Base-by-base conservation (phyloP, 257 asterid species). In the Orobanche coerulescens region DNA sequence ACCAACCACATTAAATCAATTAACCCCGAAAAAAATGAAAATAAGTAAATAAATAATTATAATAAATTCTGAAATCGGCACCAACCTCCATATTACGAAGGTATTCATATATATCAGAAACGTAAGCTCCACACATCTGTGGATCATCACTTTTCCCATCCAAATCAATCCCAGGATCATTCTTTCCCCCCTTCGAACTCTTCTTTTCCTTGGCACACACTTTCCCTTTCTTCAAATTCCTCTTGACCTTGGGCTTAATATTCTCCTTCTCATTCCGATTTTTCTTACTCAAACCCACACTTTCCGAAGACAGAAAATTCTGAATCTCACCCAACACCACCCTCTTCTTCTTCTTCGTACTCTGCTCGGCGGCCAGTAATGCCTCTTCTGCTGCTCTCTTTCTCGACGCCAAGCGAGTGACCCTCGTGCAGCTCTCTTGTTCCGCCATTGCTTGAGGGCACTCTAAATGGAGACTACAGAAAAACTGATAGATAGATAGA, bases 251-350 rank as follows among this genome's bases (percentile, higher is more conserved):
- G 8, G 69, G 65, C 72, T 57, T 75, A 50, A 4, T 18, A 30
- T 67, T 71, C 61, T 48, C 46, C 72, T 61, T 70, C 66, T 22
- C 62, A 9, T 49, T 58, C 62, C 43, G 55, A 15, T 24, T 69
- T 23, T 51, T 69, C 15, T 42, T 30, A 0, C 60, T 22, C 67
- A 47, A 13, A 20, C 34, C 48, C 57, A 19, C 64, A 39, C 53
- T 68, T 0, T 70, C 57, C 19, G 71, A 58, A 20, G 71, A 14
- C 59, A 65, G 49, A 6, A 72, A 59, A 60, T 81, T 83, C 77
- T 82, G 88, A 73, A 92, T 80, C 72, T 88, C 97, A 6, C 95
- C 91, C 84, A 93, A 61, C 2, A 76, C 98, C 12, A 86, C 92
- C 61, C 97, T 83, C 70, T 71, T 82, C 82, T 68, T 88, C 75